Evolutionary conservation across 2,329 filamentous ascomycete species (phyloP), one percentile per base, ranked within the genome.

Genomic region (Didymellaceae sp.): DNA sequence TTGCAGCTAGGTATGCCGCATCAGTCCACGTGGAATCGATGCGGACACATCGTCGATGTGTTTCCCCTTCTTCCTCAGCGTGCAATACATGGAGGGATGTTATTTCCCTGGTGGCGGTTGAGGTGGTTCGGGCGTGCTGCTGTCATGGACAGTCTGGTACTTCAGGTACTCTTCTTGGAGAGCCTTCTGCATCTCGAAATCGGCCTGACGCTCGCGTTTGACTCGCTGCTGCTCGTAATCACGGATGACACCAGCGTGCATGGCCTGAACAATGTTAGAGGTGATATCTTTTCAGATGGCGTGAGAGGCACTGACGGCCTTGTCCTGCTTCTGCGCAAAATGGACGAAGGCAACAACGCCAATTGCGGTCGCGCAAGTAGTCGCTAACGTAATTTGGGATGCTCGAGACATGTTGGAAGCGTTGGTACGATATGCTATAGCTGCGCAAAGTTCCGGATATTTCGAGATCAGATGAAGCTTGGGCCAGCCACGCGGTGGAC

Each of bases 201-300:
- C 94, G 42, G 91, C 84, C 73, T 95, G 90, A 52, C 94, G 87
- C 74, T 99, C 94, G 60, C 85, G 83, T 77, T 97, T 97, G 59
- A 97, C 73, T 35, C 89, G 86, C 72, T 96, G 92, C 69, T 95
- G 91, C 70, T 97, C 93, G 81, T 97, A 89, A 68, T 99, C 94
- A 58, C 93, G 89, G 58, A 97, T 79, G 32, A 99, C 94, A 34
- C 94, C 94, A 61, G 88, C 85, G 69, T 99, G 94, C 94, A 99
- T 99, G 49, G 90, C 89, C 94, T 93, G 56, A 25, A 56, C 25
- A 20, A 45, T 22, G 33, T 66, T 32, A 66, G 58, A 37, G 13
- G 38, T 13, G 4, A 20, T 13, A 8, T 39, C 22, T 18, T 14
- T 21, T 76, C 57, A 9, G 22, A 43, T 42, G 24, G 20, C 21